Base-by-base conservation (phyloP, 768 basidiomycete species). In the Lactarius indigo region DNA sequence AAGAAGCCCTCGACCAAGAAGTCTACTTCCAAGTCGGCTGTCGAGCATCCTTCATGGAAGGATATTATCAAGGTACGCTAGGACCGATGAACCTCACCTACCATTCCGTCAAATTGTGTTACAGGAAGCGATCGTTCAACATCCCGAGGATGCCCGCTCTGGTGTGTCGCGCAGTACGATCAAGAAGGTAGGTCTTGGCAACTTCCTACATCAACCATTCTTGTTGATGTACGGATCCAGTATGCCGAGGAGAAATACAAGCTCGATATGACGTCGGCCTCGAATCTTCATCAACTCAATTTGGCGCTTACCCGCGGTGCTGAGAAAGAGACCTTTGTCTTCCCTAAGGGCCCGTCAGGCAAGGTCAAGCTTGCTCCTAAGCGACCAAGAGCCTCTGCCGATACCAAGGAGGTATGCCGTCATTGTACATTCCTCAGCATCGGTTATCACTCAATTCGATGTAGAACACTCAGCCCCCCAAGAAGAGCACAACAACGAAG, bases 131-230 rank as follows among this genome's bases (percentile, higher is more conserved):
- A 90, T 95, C 75, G 73, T 78, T 63, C 80, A 77, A 39, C 79
- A 87, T 74, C 85, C 84, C 70, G 87, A 88, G 50, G 89, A 90
- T 42, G 79, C 81, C 31, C 86, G 89, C 57, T 71, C 78, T 63
- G 92, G 92, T 66, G 92, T 92, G 44, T 94, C 92, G 17, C 84
- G 94, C 57, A 78, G 80, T 26, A 82, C 82, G 8, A 89, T 95
- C 77, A 96, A 95, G 86, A 78, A 78, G 76, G 78, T 73, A 42
- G 28, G 73, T 70, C 35, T 0, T 8, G 12, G 18, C 5, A 12
- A 2, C 26, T 42, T 23, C 23, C 28, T 23, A n/a, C 28, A 4
- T 5, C 23, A 10, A 28, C 60, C 63, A 23, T 61, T 61, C 57
- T 58, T 42, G 13, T 52, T 33, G 31, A 47, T 30, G 61, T 65